Evolutionary conservation across 176 grass and related monocot species (phyloP).

Genomic region (Puccinellia tenuiflora): DNA sequence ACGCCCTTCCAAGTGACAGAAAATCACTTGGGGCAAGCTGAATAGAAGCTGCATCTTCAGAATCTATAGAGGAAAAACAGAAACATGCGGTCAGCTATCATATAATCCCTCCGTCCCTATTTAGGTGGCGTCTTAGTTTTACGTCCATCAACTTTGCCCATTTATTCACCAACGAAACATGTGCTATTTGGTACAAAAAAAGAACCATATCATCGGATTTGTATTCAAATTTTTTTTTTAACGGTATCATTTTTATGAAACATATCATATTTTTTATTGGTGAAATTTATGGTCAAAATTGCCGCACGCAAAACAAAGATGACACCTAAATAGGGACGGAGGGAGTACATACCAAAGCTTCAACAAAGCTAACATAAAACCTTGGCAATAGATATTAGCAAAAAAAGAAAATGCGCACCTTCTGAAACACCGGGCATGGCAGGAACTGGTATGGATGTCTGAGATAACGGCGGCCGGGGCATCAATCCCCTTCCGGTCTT

Average conservation of each 20-base stretch:
- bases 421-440: conserved; percentile 8
- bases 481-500: not conserved
- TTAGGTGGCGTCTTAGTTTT: too few species aligned
- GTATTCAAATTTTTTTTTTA: too few species aligned
- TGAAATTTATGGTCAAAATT: too few species aligned
- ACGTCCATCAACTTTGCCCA: too few species aligned
- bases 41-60: conserved; percentile 19
- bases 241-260: too few species aligned
- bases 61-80: conserved; percentile 1
- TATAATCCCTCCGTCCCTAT: too few species aligned
- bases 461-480: not conserved
- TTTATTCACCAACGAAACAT: too few species aligned
- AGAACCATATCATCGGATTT: too few species aligned
- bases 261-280: too few species aligned
- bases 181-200: too few species aligned
- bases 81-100: not conserved
- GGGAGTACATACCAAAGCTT: not conserved
- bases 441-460: not conserved
- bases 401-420: conserved; percentile 21
- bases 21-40: conserved; percentile 24
- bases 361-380: not conserved
- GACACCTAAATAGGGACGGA: too few species aligned
- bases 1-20: conserved; percentile 22
- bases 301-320: too few species aligned
- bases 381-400: conserved; percentile 1